Conservation (phyloP, 106 monocot species). For the Narthecium ossifragum region DNA sequence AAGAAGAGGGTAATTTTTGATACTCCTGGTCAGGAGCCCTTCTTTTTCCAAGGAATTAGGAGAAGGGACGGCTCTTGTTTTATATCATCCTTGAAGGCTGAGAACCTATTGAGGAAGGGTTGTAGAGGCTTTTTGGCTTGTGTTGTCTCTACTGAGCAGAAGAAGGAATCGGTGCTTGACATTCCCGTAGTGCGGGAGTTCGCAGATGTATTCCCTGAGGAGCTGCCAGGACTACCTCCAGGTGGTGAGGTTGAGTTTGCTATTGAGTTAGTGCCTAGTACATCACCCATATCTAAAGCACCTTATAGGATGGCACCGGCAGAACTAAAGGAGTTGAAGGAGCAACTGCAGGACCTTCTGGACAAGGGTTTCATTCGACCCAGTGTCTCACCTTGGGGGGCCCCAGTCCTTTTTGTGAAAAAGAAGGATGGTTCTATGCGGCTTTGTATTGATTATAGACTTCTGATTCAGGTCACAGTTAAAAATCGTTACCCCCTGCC, state of each 20-base stretch:
- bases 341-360: neutral
- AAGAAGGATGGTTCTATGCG: conserved; percentile 7
- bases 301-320: conserved; percentile 2
- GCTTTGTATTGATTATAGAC: conserved; percentile 4
- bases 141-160: neutral
- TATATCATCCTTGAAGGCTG: neutral
- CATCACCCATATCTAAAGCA: neutral
- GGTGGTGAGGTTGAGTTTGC: too few relatives aligned
- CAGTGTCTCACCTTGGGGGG: neutral
- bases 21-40: neutral
- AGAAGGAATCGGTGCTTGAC: neutral
- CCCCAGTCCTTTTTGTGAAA: conserved; percentile 6
- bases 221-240: neutral
- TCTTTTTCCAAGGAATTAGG: neutral
- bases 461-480: neutral
- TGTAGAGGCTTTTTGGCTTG: neutral
- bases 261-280: neutral
- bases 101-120: neutral
- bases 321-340: conserved; percentile 4
- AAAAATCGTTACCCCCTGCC: conserved; percentile 8
- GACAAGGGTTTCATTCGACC: neutral
- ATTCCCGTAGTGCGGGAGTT: conserved; percentile 5
- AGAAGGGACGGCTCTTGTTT: neutral
- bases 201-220: neutral
- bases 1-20: neutral